Base-by-base conservation (phyloP, 1,284 basidiomycete genomes). In the Kalmanozyma brasiliensis region DNA sequence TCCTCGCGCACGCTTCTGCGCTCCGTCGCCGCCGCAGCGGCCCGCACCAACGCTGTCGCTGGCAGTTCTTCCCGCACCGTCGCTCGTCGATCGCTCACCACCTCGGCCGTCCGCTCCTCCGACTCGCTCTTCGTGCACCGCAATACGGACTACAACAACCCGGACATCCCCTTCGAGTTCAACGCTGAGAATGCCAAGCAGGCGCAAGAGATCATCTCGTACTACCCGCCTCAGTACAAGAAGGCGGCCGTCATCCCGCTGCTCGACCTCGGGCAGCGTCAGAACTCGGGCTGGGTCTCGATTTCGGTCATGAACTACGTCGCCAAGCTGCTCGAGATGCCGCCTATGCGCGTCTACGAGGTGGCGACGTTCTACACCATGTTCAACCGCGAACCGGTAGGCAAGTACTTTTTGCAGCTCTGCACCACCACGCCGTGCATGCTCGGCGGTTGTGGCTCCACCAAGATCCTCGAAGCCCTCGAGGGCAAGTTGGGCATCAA, bases 291-390 rank as follows among this genome's bases (percentile, higher is more conserved):
- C 77, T 99, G 93, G 93, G 95, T 94, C n/a, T 93, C 91, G 81
- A 95, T 99, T 76, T 92, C 91, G 77, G 94, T 95, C 65, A 99
- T 99, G 95, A 98, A 98, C 85, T 92, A 94, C 78, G 90, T 98
- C 43, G 95, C 95, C 2, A 72, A 79, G 40, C 84, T 95, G 34
- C 87, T 98, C 51, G 93, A 92, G 80, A 92, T 99, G 89, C 92
- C 92, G 8, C 92, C 93, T 52, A 98, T 98, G 96, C 90, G 95
- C 17, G 96, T 98, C 7, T 99, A 98, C 84, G 96, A 99, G 85
- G 96, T 99, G 48, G 95, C 96, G 13, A 96, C 94, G 11, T 98
- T 98, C 85, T 98, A 98, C 84, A 98, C 95, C 73, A 98, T 98
- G 95, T 98, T 78, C 60, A 78, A 80, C 72, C 73, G 76, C 46